phyloP scores from a whole-genome alignment of 768 basidiomycete species.

The Rhodotorula diobovata region DNA sequence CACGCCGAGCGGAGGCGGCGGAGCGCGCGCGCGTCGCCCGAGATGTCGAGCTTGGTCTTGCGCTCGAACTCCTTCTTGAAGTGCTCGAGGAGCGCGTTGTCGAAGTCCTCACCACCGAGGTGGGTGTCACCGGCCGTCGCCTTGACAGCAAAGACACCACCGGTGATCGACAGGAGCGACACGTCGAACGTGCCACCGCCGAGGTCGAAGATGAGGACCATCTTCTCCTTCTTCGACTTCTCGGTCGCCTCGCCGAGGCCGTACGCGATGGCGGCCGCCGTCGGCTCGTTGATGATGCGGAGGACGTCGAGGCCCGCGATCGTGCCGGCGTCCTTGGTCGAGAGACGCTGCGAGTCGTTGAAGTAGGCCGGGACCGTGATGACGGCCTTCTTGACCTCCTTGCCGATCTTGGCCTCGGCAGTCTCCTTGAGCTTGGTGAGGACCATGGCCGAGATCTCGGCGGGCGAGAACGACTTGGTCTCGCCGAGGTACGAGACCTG shows the following conservation, averaged over 20 bases:
- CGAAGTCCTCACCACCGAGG: conserved; percentile 99
- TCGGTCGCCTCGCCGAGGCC: conserved; percentile 66
- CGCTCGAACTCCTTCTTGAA: conserved; percentile 99
- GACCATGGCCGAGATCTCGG: conserved; percentile 99
- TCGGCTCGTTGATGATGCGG: conserved; percentile 99
- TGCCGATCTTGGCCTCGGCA: conserved; percentile 94
- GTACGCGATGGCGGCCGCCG: conserved; percentile 99
- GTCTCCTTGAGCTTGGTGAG: conserved; percentile 99
- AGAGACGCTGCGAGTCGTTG: conserved; percentile 99
- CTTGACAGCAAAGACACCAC: conserved; percentile 98
- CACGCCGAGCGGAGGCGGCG: conserved; percentile 93
- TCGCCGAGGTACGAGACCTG: conserved; percentile 85
- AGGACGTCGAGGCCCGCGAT: conserved; percentile 98
- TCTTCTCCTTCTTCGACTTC: conserved; percentile 90
- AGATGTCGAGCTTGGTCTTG: conserved; percentile 95
- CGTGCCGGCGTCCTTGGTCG: conserved; percentile 97
- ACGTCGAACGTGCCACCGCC: conserved; percentile 99
- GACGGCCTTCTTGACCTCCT: conserved; percentile 95
- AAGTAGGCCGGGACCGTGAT: conserved; percentile 96
- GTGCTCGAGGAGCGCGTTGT: conserved; percentile 94
- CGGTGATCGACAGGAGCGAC: conserved; percentile 92
- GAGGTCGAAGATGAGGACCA: conserved; percentile 98
- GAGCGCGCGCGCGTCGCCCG: conserved; percentile 92
- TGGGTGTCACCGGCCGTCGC: conserved; percentile 99
- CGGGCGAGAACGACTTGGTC: conserved; percentile 92